Base-by-base conservation (phyloP, 2,329 filamentous ascomycete species). In the Fusarium secorum region DNA sequence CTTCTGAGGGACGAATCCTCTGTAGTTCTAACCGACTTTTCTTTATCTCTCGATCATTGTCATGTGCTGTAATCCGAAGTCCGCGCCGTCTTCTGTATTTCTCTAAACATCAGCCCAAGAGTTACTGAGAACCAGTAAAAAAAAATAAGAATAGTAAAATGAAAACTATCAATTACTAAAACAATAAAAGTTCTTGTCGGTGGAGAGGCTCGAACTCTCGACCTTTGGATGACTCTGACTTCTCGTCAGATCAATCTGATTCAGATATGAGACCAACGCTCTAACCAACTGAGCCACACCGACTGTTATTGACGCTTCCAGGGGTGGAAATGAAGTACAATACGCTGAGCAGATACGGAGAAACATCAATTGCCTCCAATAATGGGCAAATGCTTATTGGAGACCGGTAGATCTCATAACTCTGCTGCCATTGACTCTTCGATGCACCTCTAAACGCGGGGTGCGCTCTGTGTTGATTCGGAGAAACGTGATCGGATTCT, bases 171-270 rank as follows among this genome's bases (percentile, higher is more conserved):
- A 20, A 8, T 3, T 28, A 11, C 26, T 5, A 11, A 20, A 15
- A 28, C 4, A 15, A 28, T 7, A 61, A 67, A 68, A 64, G 6
- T 2, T 3, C 6, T 3, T 75, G 74, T 75, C 73, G 70, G 68
- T 72, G 65, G 74, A 74, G 74, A 75, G 73, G 72, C 71, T 75
- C 74, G 74, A 75, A 75, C 74, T 75, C 74, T 75, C 73, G 74
- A 75, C 74, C 74, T 75, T 75, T 75, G 73, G 74, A 75, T 75
- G 3, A 60, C 74, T 51, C 66, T 75, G 68, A 69, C 64, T 60
- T 75, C 17, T 24, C 63, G 63, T 30, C 70, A 75, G 57, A 60
- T 75, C 74, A 75, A 65, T 52, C 63, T 65, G 20, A 49, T 44
- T 7, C 39, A 60, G 35, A 62, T 75, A 75, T 75, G 74, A 75